Conservation (phyloP, 73 alveolate genomes). For the Symbiodinium pilosum region DNA sequence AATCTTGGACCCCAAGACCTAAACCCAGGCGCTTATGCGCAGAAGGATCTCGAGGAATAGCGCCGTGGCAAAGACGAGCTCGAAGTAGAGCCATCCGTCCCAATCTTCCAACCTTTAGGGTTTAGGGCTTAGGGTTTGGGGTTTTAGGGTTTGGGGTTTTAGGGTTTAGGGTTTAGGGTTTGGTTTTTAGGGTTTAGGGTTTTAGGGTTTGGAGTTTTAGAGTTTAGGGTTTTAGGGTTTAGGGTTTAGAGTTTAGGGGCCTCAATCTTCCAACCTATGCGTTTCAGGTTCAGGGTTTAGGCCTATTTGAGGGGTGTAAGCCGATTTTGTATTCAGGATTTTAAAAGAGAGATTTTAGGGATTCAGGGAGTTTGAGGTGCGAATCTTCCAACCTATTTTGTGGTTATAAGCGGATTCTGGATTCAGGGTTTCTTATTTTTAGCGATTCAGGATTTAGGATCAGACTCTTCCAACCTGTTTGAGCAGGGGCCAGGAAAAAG, state of each 20-base stretch:
- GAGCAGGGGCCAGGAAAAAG: too few species aligned
- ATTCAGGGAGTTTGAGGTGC: not conserved
- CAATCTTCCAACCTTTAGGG: not conserved
- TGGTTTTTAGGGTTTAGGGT: not conserved
- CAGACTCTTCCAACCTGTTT: too few species aligned
- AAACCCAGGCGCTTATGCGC: not conserved
- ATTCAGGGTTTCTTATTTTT: not conserved
- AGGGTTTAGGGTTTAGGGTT: not conserved
- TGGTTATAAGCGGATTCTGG: not conserved
- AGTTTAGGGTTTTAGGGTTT: not conserved
- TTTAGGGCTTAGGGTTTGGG: not conserved
- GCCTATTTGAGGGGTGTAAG: too few species aligned
- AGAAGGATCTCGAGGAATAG: not conserved
- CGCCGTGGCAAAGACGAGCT: not conserved
- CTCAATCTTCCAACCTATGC: too few species aligned
- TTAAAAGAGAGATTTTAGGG: not conserved
- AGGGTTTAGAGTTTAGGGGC: too few species aligned
- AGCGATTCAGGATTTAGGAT: not conserved
- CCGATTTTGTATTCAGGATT: too few species aligned
- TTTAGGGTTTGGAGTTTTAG: not conserved
- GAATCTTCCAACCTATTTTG: not conserved
- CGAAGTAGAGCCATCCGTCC: conserved; percentile 14
- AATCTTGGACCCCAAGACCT: too few species aligned
- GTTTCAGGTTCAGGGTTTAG: too few species aligned
- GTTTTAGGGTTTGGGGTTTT: not conserved